Evolutionary conservation across 2,329 filamentous ascomycete species (phyloP), one percentile per base, ranked within the genome.

Genomic region (Tolypocladium nubicola): DNA sequence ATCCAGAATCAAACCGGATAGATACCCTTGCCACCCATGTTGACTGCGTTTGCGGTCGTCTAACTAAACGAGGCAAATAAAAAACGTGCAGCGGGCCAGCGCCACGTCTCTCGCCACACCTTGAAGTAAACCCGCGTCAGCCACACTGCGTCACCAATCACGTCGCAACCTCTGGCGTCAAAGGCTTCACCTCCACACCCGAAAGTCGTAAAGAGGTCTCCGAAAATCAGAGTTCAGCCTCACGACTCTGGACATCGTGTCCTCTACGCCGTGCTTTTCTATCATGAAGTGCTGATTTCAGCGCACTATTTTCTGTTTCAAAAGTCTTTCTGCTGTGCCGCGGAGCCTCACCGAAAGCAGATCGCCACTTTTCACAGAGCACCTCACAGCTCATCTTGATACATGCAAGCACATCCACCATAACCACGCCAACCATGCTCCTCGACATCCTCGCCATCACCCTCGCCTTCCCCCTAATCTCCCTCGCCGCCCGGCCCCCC

Each of bases 401-500:
- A n/a, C 7, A 49, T 49, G 26, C 14, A 10, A 33, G 10, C 26
- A 19, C 23, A 21, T 41, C 33, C 40, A 40, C 43, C 47, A n/a
- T n/a, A 21, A 21, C 38, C 19, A 11, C 52, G 52, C 26, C 45
- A 37, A 35, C 35, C 47, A 73, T 73, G 70, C 67, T 67, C 54
- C 57, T 65, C 55, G 53, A 62, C 53, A 58, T 55, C 13, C 49
- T 67, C 47, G 53, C 61, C 55, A 52, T 63, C 55, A 11, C 63
- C 55, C 56, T 69, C 59, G 26, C 61, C 56, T 61, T 70, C 43
- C 65, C 67, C 19, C 50, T 63, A 54, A 63, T 69, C 54, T 52
- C 64, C 58, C 57, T 64, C 45, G 55, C 65, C 52, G 61, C 68
- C 30, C 60, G 64, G 4, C 66, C 68, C 9, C 75, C 79, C 58